Percentiles rank a stretch among this genome's conserved stretches.
These are phyloP conservation scores for Paxillus ammoniavirescens DNA, from an alignment of 768 basidiomycete species.

Conservation along the genomic window DNA sequence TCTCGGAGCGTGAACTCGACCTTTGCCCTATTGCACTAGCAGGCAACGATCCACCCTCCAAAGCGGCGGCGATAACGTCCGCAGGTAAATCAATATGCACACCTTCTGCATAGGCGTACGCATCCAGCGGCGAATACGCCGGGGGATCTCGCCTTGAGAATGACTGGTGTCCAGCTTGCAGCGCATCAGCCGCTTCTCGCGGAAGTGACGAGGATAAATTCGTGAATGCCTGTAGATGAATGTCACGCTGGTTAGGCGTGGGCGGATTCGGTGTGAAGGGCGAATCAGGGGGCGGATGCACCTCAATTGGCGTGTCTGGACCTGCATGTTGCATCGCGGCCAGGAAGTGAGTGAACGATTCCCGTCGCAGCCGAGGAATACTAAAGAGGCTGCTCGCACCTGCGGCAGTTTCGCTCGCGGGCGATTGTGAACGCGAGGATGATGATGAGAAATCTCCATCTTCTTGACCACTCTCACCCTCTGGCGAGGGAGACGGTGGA, in stretches of 20 bases:
- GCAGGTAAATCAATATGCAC: slow-evolving; percentile 93
- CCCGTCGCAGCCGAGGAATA: slow-evolving; percentile 64
- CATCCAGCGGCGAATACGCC: slow-evolving; percentile 86
- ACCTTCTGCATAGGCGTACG: slow-evolving; percentile 80
- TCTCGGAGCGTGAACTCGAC: slow-evolving; percentile 46
- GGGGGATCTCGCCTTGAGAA: slow-evolving; percentile 69
- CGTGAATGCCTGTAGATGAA: slow-evolving; percentile 70
- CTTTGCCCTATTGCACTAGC: slow-evolving; percentile 53
- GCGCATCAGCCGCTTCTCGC: slow-evolving; percentile 18
- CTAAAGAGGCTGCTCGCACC: slow-evolving; percentile 85
- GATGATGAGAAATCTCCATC: slow-evolving; percentile 27
- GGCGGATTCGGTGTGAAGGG: slow-evolving; percentile 78
- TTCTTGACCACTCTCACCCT: slow-evolving; percentile 22
- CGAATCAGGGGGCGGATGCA: slow-evolving; percentile 79
- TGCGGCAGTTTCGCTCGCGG: slow-evolving; percentile 52
- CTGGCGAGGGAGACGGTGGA: slow-evolving; percentile 37
- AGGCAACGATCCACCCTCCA: slow-evolving; percentile 74
- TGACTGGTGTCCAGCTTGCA: slow-evolving; percentile 30
- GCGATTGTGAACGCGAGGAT: slow-evolving; percentile 59
- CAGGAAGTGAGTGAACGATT: slow-evolving; percentile 65
- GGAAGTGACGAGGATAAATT: slow-evolving; percentile 19
- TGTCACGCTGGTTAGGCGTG: slow-evolving; percentile 82
- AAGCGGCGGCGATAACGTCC: slow-evolving; percentile 85
- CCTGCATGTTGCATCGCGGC: slow-evolving; percentile 60
- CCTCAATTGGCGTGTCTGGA: slow-evolving; percentile 65